These are phyloP conservation scores for Scheffersomyces stipitis DNA, from an alignment of 805 yeast species.

Conservation along the genomic window DNA sequence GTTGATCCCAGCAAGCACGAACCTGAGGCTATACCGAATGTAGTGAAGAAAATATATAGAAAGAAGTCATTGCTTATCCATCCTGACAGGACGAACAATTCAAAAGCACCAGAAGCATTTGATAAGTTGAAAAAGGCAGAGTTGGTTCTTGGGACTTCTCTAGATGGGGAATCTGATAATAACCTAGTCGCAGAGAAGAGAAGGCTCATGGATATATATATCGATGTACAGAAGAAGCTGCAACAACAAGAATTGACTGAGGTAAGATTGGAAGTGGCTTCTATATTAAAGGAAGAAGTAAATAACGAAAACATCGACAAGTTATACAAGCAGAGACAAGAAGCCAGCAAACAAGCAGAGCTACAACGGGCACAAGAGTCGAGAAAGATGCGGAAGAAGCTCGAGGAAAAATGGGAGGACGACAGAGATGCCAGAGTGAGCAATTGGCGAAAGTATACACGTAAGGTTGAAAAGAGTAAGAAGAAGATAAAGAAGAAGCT, in stretches of 20 bases:
- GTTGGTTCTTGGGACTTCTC: constrained; percentile 18
- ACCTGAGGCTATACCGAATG: constrained; percentile 38
- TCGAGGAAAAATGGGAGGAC: constrained; percentile 59
- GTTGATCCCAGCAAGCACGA: constrained; percentile 25
- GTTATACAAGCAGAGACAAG: constrained; percentile 27
- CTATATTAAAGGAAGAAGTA: constrained; percentile 40
- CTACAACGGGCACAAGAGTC: constrained; percentile 35
- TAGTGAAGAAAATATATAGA: constrained; percentile 50
- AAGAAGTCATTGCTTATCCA: constrained; percentile 64
- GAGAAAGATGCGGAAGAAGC: constrained; percentile 39
- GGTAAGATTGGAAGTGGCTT: constrained; percentile 39
- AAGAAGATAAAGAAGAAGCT: constrained; percentile 39
- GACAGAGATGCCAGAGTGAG: constrained; percentile 55
- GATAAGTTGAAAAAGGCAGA: constrained; percentile 59
- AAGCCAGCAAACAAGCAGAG: constrained; percentile 21
- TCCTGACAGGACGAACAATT: constrained; percentile 62
- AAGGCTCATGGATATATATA: constrained; percentile 29
- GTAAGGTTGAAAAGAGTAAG: constrained; percentile 46
- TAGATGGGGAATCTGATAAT: constrained; percentile 9
- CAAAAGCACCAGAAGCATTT: constrained; percentile 64
- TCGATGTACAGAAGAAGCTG: constrained; percentile 17
- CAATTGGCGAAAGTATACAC: constrained; percentile 56
- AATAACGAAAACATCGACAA: constrained; percentile 28
- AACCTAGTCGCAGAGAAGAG: constrained; percentile 14
- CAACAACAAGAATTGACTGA: constrained; percentile 9